Conservation (phyloP, 2,329 filamentous ascomycete species). For the Corniculantispora saksenae region DNA sequence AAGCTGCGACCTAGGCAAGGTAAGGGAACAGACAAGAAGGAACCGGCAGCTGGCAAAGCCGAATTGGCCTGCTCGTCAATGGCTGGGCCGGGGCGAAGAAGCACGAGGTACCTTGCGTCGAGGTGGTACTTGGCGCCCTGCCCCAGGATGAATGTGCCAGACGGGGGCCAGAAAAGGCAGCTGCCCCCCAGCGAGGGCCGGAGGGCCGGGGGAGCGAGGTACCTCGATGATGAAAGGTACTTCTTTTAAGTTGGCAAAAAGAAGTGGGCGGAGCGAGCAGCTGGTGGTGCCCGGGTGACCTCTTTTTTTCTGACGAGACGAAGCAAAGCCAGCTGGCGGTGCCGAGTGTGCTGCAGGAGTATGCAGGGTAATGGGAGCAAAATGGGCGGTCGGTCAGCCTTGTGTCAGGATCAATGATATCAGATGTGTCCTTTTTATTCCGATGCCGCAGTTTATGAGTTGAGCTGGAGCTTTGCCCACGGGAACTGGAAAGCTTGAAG, state of each 20-base stretch:
- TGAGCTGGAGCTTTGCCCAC: too few relatives aligned
- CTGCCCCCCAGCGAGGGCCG: not conserved
- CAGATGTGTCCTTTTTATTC: not conserved
- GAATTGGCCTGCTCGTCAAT: conserved; percentile 18
- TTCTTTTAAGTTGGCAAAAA: not conserved
- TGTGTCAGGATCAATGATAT: not conserved
- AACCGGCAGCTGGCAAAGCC: not conserved
- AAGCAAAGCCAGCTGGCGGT: not conserved
- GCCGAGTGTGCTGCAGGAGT: not conserved
- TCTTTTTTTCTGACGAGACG: not conserved
- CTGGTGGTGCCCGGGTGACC: conserved; percentile 1
- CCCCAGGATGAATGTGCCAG: not conserved
- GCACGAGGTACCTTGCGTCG: not conserved
- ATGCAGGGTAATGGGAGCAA: too few relatives aligned
- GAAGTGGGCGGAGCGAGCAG: not conserved
- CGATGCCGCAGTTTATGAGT: not conserved
- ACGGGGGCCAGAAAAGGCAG: not conserved
- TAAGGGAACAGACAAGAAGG: not conserved
- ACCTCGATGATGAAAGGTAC: conserved; percentile 4
- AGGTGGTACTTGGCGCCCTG: not conserved
- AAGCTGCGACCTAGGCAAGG: not conserved
- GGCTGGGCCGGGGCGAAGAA: not conserved
- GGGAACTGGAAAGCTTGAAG: too few relatives aligned
- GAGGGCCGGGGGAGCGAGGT: not conserved
- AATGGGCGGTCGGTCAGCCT: not conserved